Evolutionary conservation across 2,329 filamentous ascomycete species (phyloP), one percentile per base, ranked within the genome.

Genomic region (Penicillium sp.): DNA sequence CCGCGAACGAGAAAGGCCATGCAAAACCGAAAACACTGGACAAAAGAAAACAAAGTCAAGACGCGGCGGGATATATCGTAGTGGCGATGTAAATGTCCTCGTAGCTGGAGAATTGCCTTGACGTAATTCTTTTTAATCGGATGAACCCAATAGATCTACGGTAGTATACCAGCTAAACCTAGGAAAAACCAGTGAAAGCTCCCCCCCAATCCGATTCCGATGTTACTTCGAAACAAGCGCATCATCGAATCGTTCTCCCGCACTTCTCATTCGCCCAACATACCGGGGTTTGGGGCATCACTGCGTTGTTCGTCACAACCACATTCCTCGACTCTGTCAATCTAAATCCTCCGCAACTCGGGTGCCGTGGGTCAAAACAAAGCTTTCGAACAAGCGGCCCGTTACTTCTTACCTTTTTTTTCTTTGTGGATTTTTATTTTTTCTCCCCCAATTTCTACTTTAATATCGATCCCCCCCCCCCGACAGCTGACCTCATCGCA

Each of bases 291-390:
- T 50, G 16, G 35, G 8, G n/a, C 35, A 51, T 42, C 26, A 10
- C 19, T 10, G 48, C 50, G 50, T 52, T 52, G 50, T 52, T 53
- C 47, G 33, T 54, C 48, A 60, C 62, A 59, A 62, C 62, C 57
- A 64, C 64, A 67, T 67, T 67, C 64, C 59, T 55, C 58, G 25
- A 56, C 39, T 23, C 31, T 29, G 26, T n/a, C 21, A 49, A 39
- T 35, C 26, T 35, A 53, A 53, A 53, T 45, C 39, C 39, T 44
- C 50, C 39, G 50, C 39, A 21, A 42, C 39, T 42, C 39, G 39
- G 19, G 39, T 19, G 50, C 21, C 63, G 68, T 68, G 68, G 67
- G 65, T 69, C 72, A 72, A 50, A 50, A 50, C 70, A 74, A 72
- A 63, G 67, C 58, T 54, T 50, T 35, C n/a, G 33, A 43, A 46